A percentile compares a stretch with the other conserved stretches of the same genome.
These are phyloP conservation scores for Chrysosporium queenslandicum DNA, from an alignment of 2,329 filamentous ascomycete genomes.

Conservation along the genomic window DNA sequence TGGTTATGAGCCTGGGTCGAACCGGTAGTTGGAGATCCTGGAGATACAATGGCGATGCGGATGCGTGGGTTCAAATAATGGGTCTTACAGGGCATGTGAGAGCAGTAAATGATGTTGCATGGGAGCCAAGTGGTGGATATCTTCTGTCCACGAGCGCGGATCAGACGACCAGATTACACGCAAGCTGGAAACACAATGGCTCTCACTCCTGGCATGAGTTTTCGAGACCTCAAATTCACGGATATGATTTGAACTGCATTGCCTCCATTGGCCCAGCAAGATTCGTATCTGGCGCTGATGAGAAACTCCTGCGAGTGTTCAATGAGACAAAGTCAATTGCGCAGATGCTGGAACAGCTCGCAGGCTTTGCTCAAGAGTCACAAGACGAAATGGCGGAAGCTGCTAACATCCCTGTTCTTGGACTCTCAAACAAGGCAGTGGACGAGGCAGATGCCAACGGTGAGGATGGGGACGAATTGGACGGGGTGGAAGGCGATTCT, in stretches of 20 bases:
- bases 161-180: conserved; percentile 83
- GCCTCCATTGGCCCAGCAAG: conserved; percentile 60
- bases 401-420: conserved; percentile 88
- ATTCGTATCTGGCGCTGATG: conserved; percentile 91
- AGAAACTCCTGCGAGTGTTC: conserved; percentile 96
- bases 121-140: conserved; percentile 73
- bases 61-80: conserved; percentile 65
- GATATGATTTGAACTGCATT: conserved; percentile 94
- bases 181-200: conserved; percentile 56
- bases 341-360: conserved; percentile 57
- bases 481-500: conserved; percentile 26
- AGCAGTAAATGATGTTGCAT: conserved; percentile 70
- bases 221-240: conserved; percentile 90
- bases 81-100: conserved; percentile 77
- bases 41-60: conserved; percentile 51
- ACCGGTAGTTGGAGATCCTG: conserved; percentile 91
- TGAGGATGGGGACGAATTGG: conserved; percentile 39
- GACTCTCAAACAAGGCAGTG: conserved; percentile 90
- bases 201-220: conserved; percentile 81
- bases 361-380: conserved; percentile 44
- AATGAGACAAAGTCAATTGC: conserved; percentile 78
- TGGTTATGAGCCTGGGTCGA: conserved; percentile 71
- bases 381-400: conserved; percentile 60
- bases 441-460: conserved; percentile 46
- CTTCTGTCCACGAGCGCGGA: conserved; percentile 81